These are phyloP conservation scores for Clathrospora elynae DNA, from an alignment of 2,329 filamentous ascomycete genomes.

Conservation along the genomic window DNA sequence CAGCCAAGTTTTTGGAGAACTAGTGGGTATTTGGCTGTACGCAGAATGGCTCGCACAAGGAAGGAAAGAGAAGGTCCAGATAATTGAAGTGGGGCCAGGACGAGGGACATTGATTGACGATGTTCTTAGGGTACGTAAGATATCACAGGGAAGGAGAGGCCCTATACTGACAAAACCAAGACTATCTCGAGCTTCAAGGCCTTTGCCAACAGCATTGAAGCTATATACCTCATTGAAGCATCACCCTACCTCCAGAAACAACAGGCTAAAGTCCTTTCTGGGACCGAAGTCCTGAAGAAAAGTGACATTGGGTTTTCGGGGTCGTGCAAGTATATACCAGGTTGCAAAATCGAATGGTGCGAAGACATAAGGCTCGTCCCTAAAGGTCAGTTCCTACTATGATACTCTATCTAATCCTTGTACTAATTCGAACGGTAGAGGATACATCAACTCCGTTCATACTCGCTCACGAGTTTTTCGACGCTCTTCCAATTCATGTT, in stretches of 20 bases:
- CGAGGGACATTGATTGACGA: conserved; percentile 97
- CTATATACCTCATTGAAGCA: conserved; percentile 95
- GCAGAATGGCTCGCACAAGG: conserved; percentile 97
- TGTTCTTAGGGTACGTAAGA: conserved; percentile 74
- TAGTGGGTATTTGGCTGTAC: conserved; percentile 92
- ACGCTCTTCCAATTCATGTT: conserved; percentile 92
- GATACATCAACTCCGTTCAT: conserved; percentile 83
- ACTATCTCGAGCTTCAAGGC: conserved; percentile 82
- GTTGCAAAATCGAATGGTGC: conserved; percentile 81
- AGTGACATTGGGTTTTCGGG: conserved; percentile 75
- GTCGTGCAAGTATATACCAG: conserved; percentile 72
- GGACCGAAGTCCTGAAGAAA: conserved; percentile 69
- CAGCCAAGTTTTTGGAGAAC: conserved; percentile 93
- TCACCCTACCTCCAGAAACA: conserved; percentile 75
- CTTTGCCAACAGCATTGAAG: conserved; percentile 76
- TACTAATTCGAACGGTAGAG: conserved; percentile 52
- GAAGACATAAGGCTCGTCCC: conserved; percentile 87
- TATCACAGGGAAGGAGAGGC: background rate
- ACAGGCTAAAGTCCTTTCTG: conserved; percentile 83
- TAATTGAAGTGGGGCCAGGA: conserved; percentile 93
- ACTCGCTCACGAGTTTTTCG: conserved; percentile 97
- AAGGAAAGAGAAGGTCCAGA: conserved; percentile 72
- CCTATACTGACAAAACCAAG: conserved; percentile 54
- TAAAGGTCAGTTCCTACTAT: conserved; percentile 57
- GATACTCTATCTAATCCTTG: background rate